Evolutionary conservation across 2,329 filamentous ascomycete genomes (phyloP).

Genomic region (Xylaria sp.): DNA sequence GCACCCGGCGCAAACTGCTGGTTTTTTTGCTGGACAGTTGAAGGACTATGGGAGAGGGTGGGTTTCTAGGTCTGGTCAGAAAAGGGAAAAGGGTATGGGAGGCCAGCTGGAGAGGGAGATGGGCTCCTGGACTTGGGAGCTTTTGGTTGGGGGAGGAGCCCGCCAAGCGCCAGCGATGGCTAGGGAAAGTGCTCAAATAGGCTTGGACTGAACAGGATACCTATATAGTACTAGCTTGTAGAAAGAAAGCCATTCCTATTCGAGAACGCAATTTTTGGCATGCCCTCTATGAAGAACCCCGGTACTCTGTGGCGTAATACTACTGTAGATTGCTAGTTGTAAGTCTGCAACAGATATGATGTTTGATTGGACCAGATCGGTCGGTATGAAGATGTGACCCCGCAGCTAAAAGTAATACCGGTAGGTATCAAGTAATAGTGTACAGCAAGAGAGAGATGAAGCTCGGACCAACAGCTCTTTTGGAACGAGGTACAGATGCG

Average conservation of each 20-base stretch:
- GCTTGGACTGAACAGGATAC: slow-evolving; percentile 18
- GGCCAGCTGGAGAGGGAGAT: slow-evolving; percentile 35
- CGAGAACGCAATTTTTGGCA: slow-evolving; percentile 26
- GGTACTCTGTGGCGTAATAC: neutral
- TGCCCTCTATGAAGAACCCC: neutral
- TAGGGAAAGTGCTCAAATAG: slow-evolving; percentile 23
- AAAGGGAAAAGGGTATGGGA: slow-evolving; percentile 40
- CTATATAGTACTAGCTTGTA: slow-evolving; percentile 5
- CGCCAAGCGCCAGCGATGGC: slow-evolving; percentile 6
- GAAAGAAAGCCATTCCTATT: slow-evolving; percentile 12
- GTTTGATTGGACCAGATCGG: slow-evolving; percentile 24
- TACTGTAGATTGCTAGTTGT: neutral
- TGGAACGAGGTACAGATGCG: neutral
- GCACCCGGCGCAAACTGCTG: slow-evolving; percentile 43
- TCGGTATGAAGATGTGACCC: slow-evolving; percentile 10
- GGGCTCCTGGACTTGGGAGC: slow-evolving; percentile 6
- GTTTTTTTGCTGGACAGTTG: slow-evolving; percentile 29
- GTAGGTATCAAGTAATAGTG: no score
- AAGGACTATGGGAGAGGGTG: slow-evolving; percentile 11
- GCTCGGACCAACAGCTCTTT: slow-evolving; percentile 24
- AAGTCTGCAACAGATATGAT: neutral
- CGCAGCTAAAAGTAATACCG: slow-evolving; percentile 9
- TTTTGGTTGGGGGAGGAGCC: slow-evolving; percentile 29
- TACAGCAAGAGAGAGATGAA: slow-evolving; percentile 10
- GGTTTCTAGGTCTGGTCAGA: slow-evolving; percentile 38